Evolutionary conservation across 1,139 yeast genomes (phyloP).

Genomic region (Geotrichum phurueaensis): DNA sequence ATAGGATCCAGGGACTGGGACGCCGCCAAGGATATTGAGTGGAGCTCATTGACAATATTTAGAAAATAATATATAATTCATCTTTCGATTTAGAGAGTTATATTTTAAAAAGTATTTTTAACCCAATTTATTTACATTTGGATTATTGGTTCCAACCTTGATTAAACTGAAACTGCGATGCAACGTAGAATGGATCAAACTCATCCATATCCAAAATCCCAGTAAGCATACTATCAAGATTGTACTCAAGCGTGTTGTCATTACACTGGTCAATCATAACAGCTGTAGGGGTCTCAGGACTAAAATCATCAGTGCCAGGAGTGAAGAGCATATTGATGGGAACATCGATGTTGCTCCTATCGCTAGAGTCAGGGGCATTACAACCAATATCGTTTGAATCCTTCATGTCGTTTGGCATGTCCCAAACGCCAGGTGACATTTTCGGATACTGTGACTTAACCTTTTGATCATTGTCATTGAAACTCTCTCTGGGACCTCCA

Average conservation of each 20-base stretch:
- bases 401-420: not conserved
- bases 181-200: slow-evolving; percentile 4
- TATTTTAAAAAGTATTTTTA: not conserved
- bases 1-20: slow-evolving; percentile 28
- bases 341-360: not conserved
- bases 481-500: not conserved
- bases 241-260: not conserved
- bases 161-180: not conserved
- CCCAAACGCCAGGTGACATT: not conserved
- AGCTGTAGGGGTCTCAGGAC: not conserved
- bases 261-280: not conserved
- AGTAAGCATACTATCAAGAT: not conserved
- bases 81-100: not conserved
- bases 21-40: slow-evolving; percentile 23
- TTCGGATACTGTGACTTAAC: not conserved
- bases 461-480: not conserved
- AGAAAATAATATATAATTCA: not conserved
- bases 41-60: slow-evolving; percentile 25
- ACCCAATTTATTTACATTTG: not conserved
- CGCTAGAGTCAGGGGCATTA: not conserved
- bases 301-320: not conserved
- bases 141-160: not conserved
- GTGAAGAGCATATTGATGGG: not conserved
- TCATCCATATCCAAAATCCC: slow-evolving; percentile 1
- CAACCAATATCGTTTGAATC: not conserved